Base-by-base conservation (phyloP, 139 green algal genomes). In the Coccomyxa sp. region DNA sequence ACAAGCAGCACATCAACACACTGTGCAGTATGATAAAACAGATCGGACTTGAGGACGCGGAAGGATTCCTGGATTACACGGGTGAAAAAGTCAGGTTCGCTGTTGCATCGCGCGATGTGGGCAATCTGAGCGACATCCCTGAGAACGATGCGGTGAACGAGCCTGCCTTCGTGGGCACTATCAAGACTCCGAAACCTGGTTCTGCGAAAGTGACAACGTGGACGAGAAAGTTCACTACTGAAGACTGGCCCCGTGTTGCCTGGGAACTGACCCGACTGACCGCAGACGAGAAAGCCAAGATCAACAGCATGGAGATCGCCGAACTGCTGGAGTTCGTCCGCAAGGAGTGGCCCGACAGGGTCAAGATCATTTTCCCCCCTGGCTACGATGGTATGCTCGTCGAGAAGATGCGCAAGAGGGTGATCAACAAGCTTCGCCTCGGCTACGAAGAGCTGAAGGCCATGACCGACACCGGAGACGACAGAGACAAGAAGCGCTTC, bases 191-290 rank as follows among this genome's bases (percentile, higher is more conserved):
- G 44, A 58, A 58, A 58, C 44, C 44, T 58, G 44, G 44, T 58
- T 58, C 44, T 58, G 44, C 44, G 44, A 58, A 58, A 58, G 44
- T 58, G 44, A 58, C 44, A 58, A 58, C 44, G 44, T 58, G 44
- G 44, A 58, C 44, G 44, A 58, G 44, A 58, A 58, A 58, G 44
- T 58, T 58, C 44, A 58, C 44, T 58, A 58, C 44, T 58, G 44
- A 58, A 58, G 44, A 58, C 44, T 58, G 44, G 44, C 44, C 44
- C 44, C 44, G 44, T 58, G 44, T 58, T 58, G 44, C 44, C 44
- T 58, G 44, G 44, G 44, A 58, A 58, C 44, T 58, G 44, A 58
- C 44, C 44, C 44, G 44, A 58, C 44, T 58, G 44, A 58, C 44
- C 44, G 44, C 44, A 58, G 44, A 58, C 44, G 44, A 58, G 44